These are phyloP conservation scores for Handroanthus guayacan DNA, from an alignment of 257 asterid genomes.

Conservation along the genomic window DNA sequence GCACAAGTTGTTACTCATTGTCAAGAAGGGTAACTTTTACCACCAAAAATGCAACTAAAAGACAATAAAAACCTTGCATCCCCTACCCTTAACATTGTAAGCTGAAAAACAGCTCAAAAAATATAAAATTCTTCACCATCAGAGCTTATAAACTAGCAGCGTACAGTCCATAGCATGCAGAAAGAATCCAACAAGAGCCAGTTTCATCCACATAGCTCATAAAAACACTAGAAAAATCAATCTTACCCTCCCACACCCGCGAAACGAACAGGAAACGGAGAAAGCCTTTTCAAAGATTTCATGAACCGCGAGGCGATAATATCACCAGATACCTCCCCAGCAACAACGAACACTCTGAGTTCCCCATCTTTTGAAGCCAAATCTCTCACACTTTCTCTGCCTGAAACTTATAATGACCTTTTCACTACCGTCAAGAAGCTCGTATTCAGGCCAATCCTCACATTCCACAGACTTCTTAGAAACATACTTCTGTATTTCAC, in stretches of 20 bases:
- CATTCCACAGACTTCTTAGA: constrained; percentile 39
- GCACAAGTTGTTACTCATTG: neutral
- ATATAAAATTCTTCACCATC: neutral
- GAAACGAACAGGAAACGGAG: constrained; percentile 77
- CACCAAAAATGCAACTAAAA: neutral
- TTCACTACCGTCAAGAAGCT: constrained; percentile 40
- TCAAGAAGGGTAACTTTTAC: neutral
- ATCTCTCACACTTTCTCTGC: constrained; percentile 49
- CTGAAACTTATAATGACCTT: constrained; percentile 52
- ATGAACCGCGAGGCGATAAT: constrained; percentile 81
- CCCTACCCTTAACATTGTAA: neutral
- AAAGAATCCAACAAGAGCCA: neutral
- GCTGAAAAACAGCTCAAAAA: neutral
- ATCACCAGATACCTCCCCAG: constrained; percentile 99
- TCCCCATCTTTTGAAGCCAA: constrained; percentile 83
- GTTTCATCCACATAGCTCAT: neutral
- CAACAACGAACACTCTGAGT: constrained; percentile 88
- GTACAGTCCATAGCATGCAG: neutral
- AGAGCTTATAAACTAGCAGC: neutral
- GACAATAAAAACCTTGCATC: neutral
- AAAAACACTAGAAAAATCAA: neutral
- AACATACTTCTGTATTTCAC: constrained; percentile 36
- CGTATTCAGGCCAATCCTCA: constrained; percentile 30
- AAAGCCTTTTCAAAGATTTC: constrained; percentile 66
- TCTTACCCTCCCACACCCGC: constrained; percentile 94